Evolutionary conservation across 1,139 yeast species (phyloP).

Genomic region (Yamadazyma dushanensis): DNA sequence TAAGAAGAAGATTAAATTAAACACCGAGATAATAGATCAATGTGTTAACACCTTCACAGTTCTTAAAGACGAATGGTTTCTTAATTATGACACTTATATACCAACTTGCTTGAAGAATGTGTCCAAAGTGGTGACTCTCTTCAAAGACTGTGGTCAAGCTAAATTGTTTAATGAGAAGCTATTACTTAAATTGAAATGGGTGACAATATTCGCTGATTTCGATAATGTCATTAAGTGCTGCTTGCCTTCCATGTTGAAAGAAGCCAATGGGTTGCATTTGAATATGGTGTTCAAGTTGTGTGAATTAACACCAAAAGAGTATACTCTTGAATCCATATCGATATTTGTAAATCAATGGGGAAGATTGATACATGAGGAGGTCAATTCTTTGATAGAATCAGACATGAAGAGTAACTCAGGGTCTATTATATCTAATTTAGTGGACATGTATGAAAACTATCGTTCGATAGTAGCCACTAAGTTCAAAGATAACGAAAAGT

Average conservation of each 20-base stretch:
- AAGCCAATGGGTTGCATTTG: constrained; percentile 18
- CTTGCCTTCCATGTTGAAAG: constrained; percentile 21
- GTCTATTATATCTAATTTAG: constrained; percentile 2
- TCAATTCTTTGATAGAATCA: constrained; percentile 9
- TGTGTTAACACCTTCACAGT: constrained; percentile 19
- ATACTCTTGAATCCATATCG: constrained; percentile 20
- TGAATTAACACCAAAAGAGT: constrained; percentile 17
- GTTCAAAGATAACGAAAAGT: constrained; percentile 19
- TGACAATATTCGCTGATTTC: constrained; percentile 29
- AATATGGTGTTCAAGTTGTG: constrained; percentile 21
- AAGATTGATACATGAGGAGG: constrained; percentile 11
- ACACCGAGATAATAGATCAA: constrained; percentile 18
- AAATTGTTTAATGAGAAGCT: constrained; percentile 22
- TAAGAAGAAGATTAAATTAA: constrained; percentile 19
- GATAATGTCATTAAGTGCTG: constrained; percentile 18
- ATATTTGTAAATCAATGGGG: constrained; percentile 27
- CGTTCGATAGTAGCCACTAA: constrained; percentile 12
- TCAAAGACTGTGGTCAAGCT: constrained; percentile 26
- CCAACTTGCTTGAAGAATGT: constrained; percentile 16
- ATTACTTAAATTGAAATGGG: constrained; percentile 30
- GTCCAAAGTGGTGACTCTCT: constrained; percentile 21
- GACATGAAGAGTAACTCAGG: background rate
- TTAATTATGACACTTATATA: constrained; percentile 20
- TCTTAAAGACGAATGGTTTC: constrained; percentile 21
- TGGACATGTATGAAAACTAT: constrained; percentile 9